These are phyloP conservation scores for Bothriochloa decipiens DNA, from an alignment of 176 grass and related monocot species.

Conservation along the genomic window DNA sequence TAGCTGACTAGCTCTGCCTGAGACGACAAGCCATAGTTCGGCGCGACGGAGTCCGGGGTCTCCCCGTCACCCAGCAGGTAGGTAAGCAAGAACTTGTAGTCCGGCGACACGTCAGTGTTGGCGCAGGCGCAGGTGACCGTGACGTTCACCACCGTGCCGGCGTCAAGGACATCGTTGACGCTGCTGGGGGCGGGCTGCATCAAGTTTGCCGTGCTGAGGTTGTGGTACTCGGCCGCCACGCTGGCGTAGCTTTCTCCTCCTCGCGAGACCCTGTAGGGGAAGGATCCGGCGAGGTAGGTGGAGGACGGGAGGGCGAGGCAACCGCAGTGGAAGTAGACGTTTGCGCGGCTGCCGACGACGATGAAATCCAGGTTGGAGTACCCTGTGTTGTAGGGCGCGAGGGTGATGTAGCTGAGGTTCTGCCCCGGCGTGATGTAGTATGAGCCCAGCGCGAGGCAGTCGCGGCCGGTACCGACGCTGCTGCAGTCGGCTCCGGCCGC, in stretches of 20 bases:
- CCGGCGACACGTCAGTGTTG: constrained; percentile 35
- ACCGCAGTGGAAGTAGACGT: constrained; percentile 34
- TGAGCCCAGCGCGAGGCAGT: constrained; percentile 56
- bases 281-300: constrained; percentile 50
- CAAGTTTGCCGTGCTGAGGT: constrained; percentile 62
- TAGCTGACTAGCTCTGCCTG: constrained; percentile 1
- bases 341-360: accelerated
- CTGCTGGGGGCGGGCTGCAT: constrained; percentile 48
- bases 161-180: neutral
- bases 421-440: constrained; percentile 31
- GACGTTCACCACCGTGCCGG: constrained; percentile 44
- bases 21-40: constrained; percentile 30
- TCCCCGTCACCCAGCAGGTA: constrained; percentile 64
- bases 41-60: constrained; percentile 45
- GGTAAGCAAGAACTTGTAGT: constrained; percentile 69
- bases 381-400: constrained; percentile 47
- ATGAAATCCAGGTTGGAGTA: constrained; percentile 28
- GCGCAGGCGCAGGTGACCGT: constrained; percentile 88
- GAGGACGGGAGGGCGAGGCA: neutral
- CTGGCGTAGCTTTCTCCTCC: constrained; percentile 42
- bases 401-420: constrained; percentile 56
- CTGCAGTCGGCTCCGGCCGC: constrained; percentile 45
- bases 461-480: neutral
- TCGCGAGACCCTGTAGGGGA: neutral
- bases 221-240: constrained; percentile 41